Evolutionary conservation across 768 basidiomycete species (phyloP).

Genomic region (Rhizopogon roseolus): DNA sequence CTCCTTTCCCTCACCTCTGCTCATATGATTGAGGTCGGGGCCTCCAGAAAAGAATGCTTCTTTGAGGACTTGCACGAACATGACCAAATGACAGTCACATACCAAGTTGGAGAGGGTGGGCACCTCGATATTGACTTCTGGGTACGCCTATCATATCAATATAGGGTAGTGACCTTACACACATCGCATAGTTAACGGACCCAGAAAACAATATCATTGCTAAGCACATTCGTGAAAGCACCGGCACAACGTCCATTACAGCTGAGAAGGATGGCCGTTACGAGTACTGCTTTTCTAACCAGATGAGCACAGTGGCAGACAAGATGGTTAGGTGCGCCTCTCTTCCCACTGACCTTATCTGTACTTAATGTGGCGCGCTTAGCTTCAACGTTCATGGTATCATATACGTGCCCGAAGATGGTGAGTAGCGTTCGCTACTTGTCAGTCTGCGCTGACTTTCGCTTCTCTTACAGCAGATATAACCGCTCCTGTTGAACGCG

Average conservation of each 20-base stretch:
- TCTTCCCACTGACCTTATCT: background rate
- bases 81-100: slow-evolving; percentile 99
- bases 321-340: slow-evolving; percentile 79
- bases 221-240: slow-evolving; percentile 83
- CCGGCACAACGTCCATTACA: slow-evolving; percentile 84
- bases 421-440: slow-evolving; percentile 34
- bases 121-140: slow-evolving; percentile 98
- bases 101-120: slow-evolving; percentile 97
- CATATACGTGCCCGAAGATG: slow-evolving; percentile 89
- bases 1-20: slow-evolving; percentile 38
- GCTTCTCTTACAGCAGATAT: slow-evolving; percentile 42
- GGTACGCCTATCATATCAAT: slow-evolving; percentile 40
- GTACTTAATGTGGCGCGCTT: slow-evolving; percentile 5
- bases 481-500: slow-evolving; percentile 93
- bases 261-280: slow-evolving; percentile 84
- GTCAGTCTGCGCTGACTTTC: background rate
- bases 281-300: slow-evolving; percentile 98
- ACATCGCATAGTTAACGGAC: slow-evolving; percentile 63
- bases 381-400: slow-evolving; percentile 99
- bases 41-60: slow-evolving; percentile 89
- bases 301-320: slow-evolving; percentile 95
- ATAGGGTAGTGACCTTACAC: background rate
- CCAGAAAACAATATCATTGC: slow-evolving; percentile 63
- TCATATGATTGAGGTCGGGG: slow-evolving; percentile 70
- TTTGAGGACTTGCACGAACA: slow-evolving; percentile 90